Evolutionary conservation across 2,329 filamentous ascomycete genomes (phyloP).

Genomic region (Sporothrix curviconia): DNA sequence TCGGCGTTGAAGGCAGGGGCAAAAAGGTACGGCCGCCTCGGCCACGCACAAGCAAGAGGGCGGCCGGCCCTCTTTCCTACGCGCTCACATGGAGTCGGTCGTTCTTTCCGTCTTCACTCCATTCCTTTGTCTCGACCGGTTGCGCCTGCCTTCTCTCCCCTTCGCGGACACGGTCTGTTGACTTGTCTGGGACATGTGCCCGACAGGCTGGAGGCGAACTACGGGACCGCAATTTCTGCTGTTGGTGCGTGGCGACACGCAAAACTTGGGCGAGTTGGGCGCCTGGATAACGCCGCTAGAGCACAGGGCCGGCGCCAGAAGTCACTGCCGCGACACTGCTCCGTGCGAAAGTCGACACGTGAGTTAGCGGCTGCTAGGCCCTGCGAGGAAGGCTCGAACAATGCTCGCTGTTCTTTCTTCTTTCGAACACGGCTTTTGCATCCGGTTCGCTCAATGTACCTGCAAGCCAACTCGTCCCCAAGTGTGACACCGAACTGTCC

Average conservation of each 20-base stretch:
- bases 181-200: not conserved
- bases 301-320: not conserved
- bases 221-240: not conserved
- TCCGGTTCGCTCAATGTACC: too few species aligned
- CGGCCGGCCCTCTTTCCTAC: not conserved
- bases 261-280: not conserved
- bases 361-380: too few species aligned
- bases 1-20: too few species aligned
- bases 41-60: not conserved
- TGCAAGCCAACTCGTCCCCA: too few species aligned
- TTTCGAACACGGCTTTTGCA: too few species aligned
- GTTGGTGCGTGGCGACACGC: not conserved
- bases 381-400: not conserved
- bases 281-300: not conserved
- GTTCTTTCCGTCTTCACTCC: not conserved
- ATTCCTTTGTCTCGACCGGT: not conserved
- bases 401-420: not conserved
- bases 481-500: too few species aligned
- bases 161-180: not conserved
- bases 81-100: not conserved
- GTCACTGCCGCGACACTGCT: not conserved
- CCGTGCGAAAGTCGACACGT: constrained; percentile 1
- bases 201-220: not conserved
- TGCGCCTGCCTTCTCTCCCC: too few species aligned
- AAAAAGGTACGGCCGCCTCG: too few species aligned